Evolutionary conservation across 176 grass and related monocot species (phyloP).

Genomic region (Ensete ventricosum): DNA sequence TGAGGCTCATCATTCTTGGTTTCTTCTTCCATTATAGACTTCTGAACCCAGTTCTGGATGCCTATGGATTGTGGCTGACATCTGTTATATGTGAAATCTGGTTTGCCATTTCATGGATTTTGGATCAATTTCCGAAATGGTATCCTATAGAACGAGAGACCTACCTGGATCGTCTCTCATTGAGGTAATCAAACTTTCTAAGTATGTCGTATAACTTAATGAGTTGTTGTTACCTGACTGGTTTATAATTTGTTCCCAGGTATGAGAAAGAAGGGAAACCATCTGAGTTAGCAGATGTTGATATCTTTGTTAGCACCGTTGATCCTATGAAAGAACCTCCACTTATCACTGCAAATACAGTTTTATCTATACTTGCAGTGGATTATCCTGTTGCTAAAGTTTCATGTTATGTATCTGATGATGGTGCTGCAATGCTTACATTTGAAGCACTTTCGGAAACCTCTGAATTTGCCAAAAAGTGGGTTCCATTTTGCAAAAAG

Average conservation of each 20-base stretch:
- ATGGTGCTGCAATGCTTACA: conserved; percentile 37
- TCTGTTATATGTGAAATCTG: conserved; percentile 52
- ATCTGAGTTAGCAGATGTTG: conserved; percentile 40
- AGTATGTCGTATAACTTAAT: background rate
- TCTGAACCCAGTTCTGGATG: conserved; percentile 53
- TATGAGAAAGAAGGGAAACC: conserved; percentile 57
- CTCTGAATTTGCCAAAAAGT: conserved; percentile 34
- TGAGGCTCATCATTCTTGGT: conserved; percentile 43
- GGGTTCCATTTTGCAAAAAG: conserved; percentile 50
- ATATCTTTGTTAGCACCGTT: conserved; percentile 41
- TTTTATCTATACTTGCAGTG: conserved; percentile 58
- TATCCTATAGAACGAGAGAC: conserved; percentile 56
- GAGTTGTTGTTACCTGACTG: background rate
- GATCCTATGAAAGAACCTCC: conserved; percentile 52
- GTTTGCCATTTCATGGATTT: conserved; percentile 48
- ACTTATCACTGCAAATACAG: conserved; percentile 63
- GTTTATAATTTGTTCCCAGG: conserved; percentile 17
- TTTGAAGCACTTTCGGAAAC: conserved; percentile 48
- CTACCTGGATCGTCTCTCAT: conserved; percentile 60
- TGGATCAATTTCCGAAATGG: conserved; percentile 51
- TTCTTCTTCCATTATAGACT: conserved; percentile 70
- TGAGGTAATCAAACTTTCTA: conserved; percentile 31
- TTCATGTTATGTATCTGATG: conserved; percentile 44
- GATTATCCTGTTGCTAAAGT: conserved; percentile 59
- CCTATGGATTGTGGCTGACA: conserved; percentile 59